Evolutionary conservation across 192 early-diverging fungal genomes (phyloP), one percentile per base, ranked within the genome.

Genomic region (Entomortierella beljakovae): DNA sequence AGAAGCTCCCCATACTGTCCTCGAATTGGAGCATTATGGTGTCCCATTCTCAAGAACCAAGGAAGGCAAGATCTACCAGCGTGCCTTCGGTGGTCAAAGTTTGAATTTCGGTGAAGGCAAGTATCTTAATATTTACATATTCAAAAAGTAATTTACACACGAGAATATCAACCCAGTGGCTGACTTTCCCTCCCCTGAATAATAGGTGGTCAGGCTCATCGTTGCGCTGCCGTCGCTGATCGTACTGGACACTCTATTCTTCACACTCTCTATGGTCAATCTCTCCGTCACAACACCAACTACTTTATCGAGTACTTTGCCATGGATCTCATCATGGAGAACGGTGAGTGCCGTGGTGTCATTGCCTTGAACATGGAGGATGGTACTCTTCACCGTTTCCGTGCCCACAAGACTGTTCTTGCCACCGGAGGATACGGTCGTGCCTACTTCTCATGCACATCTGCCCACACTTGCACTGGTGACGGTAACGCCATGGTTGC

Each of bases 261-360:
- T 66, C 98, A 99, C 87, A 98, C 96, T 9, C 89, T 99, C 66
- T 99, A 99, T 56, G 98, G 98, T 66, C 94, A 97, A 86, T 97
- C 96, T 52, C 91, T 99, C 42, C 92, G 92, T 59, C 90, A 98
- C 87, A 91, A 98, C 71, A 96, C 98, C 50, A 97, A 93, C 70
- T 99, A 91, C 90, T 99, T 99, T 82, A 94, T 98, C 70, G 98
- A 99, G 88, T 99, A 97, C 90, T 99, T 98, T 90, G 98, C 96
- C 48, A 85, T 99, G 61, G 98, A 99, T 86, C 84, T 99, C 76
- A 92, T 99, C 82, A 99, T 99, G 98, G 96, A 99, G 84, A 91
- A 98, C 81, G 95, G 95, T 68, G 94, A 90, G 57, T 99, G 98
- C 88, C 93, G 95, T 71, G 98, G 98, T 82, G 92, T 99, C 42